phyloP scores from a whole-genome alignment of 331 rosid species.

The Arachis monticola region DNA sequence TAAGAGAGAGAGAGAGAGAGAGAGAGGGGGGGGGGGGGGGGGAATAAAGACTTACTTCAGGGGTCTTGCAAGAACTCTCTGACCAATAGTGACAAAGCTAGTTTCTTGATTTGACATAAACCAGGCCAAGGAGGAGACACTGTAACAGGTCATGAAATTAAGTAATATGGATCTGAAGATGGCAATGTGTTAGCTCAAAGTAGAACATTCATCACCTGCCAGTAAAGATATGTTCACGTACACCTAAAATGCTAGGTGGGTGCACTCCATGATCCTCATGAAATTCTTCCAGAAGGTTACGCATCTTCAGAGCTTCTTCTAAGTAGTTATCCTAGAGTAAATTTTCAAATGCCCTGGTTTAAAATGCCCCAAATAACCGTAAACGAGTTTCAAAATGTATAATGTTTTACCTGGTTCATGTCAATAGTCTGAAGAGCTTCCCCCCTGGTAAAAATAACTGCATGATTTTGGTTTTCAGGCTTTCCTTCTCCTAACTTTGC shows the following conservation, averaged over 20 bases:
- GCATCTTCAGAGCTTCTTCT: slow-evolving; percentile 98
- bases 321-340: slow-evolving; percentile 83
- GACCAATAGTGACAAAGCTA: slow-evolving; percentile 95
- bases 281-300: slow-evolving; percentile 96
- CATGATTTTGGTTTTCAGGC: slow-evolving; percentile 99
- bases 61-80: slow-evolving; percentile 96
- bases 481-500: slow-evolving; percentile 98
- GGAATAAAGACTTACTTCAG: slow-evolving; percentile 61
- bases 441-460: slow-evolving; percentile 88
- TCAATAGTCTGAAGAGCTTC: slow-evolving; percentile 97
- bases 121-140: slow-evolving; percentile 99
- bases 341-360: slow-evolving; percentile 38
- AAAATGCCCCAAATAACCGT: slow-evolving; percentile 38
- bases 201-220: slow-evolving; percentile 69
- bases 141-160: slow-evolving; percentile 48
- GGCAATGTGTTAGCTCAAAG: slow-evolving; percentile 29
- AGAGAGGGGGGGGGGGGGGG: too few relatives aligned
- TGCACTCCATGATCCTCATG: slow-evolving; percentile 95
- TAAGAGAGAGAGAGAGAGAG: slow-evolving; percentile 6
- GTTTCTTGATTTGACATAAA: slow-evolving; percentile 99
- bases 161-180: slow-evolving; percentile 28
- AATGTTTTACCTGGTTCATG: slow-evolving; percentile 86
- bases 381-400: slow-evolving; percentile 34
- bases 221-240: slow-evolving; percentile 95
- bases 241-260: slow-evolving; percentile 86